A percentile compares a stretch with the other conserved stretches of the same genome.
Conservation (phyloP, 371 early-diverging fungal genomes). For the Lichtheimia hyalospora region DNA sequence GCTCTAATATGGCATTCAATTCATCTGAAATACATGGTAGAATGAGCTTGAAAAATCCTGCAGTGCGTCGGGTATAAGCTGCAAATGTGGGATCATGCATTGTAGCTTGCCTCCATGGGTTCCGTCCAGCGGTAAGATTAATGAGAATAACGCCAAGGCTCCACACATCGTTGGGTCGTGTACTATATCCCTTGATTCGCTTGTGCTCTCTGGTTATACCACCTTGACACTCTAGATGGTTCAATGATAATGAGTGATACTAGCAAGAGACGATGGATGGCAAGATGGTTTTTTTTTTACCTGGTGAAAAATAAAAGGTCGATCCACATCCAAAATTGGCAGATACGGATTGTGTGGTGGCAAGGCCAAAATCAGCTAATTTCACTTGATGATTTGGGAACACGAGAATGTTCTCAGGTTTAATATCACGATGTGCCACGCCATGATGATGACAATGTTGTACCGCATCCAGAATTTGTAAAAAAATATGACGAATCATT, state of each 20-base stretch:
- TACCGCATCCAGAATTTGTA: conserved; percentile 83
- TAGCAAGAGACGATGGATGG: too few species aligned
- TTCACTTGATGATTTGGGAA: conserved; percentile 49
- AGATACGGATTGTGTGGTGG: conserved; percentile 66
- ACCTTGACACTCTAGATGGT: conserved; percentile 71
- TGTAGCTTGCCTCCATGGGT: conserved; percentile 83
- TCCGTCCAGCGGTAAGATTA: conserved; percentile 74
- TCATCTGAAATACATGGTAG: conserved; percentile 68
- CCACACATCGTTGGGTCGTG: conserved; percentile 84
- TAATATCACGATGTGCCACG: conserved; percentile 88
- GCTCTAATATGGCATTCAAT: conserved; percentile 67
- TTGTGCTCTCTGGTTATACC: conserved; percentile 42
- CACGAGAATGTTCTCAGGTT: conserved; percentile 91
- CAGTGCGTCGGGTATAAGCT: conserved; percentile 61
- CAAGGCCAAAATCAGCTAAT: conserved; percentile 80
- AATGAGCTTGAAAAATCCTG: conserved; percentile 60
- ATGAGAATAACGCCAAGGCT: conserved; percentile 81
- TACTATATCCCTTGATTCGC: conserved; percentile 56
- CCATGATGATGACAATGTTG: conserved; percentile 76
- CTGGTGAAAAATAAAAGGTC: conserved; percentile 92
- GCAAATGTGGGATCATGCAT: conserved; percentile 69
- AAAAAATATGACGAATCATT: conserved; percentile 71
- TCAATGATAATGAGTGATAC: neutral
- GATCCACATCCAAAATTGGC: conserved; percentile 81
- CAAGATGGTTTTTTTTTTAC: too few species aligned